phyloP scores from a whole-genome alignment of 257 asterid species.

The Nicotiana benthamiana region DNA sequence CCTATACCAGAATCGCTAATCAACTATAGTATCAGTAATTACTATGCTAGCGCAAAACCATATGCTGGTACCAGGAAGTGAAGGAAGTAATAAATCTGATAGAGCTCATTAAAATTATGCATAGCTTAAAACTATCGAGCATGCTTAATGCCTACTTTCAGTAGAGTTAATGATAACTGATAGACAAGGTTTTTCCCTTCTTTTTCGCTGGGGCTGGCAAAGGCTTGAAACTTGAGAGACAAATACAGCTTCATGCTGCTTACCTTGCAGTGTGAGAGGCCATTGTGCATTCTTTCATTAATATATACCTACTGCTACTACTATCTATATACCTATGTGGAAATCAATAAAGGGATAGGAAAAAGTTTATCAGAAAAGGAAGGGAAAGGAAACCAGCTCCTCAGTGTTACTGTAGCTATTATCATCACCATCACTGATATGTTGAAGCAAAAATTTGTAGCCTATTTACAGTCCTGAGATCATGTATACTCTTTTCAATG shows the following conservation, averaged over 20 bases:
- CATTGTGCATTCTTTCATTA: background rate
- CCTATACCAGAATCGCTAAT: background rate
- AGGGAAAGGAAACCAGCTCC: background rate
- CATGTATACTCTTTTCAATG: background rate
- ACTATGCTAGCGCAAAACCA: background rate
- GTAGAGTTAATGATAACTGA: background rate
- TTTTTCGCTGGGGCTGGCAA: background rate
- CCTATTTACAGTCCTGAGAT: background rate
- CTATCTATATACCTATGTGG: background rate
- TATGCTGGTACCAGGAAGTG: conserved; percentile 1
- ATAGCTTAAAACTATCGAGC: background rate
- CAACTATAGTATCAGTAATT: background rate
- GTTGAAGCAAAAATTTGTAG: background rate
- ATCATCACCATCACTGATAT: background rate
- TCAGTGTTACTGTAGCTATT: background rate
- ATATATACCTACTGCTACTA: background rate
- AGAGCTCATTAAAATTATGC: background rate
- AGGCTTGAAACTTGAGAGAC: background rate
- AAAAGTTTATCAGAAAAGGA: background rate
- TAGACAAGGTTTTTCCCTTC: background rate
- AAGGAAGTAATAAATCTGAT: background rate
- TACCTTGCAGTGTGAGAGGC: background rate
- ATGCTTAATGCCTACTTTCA: background rate
- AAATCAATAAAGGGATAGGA: background rate
- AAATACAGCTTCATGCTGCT: background rate